Evolutionary conservation across 176 grass and related monocot species (phyloP).

Genomic region (Triticum timopheevii): DNA sequence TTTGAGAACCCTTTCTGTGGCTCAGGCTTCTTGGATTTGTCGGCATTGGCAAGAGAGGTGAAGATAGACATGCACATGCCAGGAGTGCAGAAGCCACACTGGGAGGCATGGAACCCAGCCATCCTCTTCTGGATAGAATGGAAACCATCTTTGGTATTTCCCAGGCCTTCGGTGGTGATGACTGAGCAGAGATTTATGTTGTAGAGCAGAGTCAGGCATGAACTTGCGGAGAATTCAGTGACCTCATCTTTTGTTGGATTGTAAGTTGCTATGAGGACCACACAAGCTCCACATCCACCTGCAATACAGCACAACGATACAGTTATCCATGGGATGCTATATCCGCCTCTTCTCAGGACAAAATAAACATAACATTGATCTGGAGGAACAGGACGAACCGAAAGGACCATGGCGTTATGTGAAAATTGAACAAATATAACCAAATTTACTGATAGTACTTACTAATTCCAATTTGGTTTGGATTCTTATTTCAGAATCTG

Average conservation of each 20-base stretch:
- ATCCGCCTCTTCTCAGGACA: background rate
- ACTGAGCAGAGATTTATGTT: slow-evolving; percentile 68
- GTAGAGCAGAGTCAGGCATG: slow-evolving; percentile 70
- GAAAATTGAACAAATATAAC: background rate
- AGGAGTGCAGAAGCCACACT: slow-evolving; percentile 85
- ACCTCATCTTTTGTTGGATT: slow-evolving; percentile 59
- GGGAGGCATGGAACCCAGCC: slow-evolving; percentile 80
- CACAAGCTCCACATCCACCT: slow-evolving; percentile 85
- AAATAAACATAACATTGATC: background rate
- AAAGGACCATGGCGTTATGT: background rate
- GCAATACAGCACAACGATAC: background rate
- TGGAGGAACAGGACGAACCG: background rate
- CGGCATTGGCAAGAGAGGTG: slow-evolving; percentile 69
- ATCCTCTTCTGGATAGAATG: slow-evolving; percentile 77
- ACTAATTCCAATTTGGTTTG: background rate
- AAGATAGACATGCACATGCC: slow-evolving; percentile 95
- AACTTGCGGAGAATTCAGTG: slow-evolving; percentile 59
- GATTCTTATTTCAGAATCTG: background rate
- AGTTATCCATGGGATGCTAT: background rate
- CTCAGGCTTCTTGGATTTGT: slow-evolving; percentile 61
- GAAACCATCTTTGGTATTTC: slow-evolving; percentile 53
- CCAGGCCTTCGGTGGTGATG: slow-evolving; percentile 74
- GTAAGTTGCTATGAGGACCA: slow-evolving; percentile 68
- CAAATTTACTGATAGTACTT: background rate
- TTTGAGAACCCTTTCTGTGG: slow-evolving; percentile 69